phyloP scores from a whole-genome alignment of 257 asterid genomes.

The Primulina tabacum region DNA sequence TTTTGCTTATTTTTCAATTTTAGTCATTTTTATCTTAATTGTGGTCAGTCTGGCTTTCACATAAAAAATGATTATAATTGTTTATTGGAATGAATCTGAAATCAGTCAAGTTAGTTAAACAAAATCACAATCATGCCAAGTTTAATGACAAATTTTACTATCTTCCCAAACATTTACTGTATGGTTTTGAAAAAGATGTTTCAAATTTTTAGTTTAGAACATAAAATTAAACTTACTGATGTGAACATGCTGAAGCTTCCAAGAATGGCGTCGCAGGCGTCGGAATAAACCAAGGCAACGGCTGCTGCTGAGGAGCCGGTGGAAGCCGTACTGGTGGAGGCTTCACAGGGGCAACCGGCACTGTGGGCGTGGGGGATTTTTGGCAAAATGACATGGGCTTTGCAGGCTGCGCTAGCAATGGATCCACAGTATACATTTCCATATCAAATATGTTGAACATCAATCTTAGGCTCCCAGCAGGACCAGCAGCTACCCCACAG shows the following conservation, averaged over 20 bases:
- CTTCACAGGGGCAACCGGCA: slow-evolving; percentile 26
- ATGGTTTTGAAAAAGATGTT: too few species aligned
- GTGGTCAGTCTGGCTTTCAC: too few species aligned
- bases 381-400: slow-evolving; percentile 68
- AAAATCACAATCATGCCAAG: too few species aligned
- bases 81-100: too few species aligned
- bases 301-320: slow-evolving; percentile 21
- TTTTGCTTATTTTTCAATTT: too few species aligned
- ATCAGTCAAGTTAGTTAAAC: too few species aligned
- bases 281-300: slow-evolving; percentile 39
- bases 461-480: slow-evolving; percentile 40
- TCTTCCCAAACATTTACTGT: too few species aligned
- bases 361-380: slow-evolving; percentile 30
- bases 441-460: slow-evolving; percentile 60
- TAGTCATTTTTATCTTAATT: too few species aligned
- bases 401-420: slow-evolving; percentile 75
- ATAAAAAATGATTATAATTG: too few species aligned
- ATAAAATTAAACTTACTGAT: slow-evolving; percentile 49
- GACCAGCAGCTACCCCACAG: slow-evolving; percentile 69
- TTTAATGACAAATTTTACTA: too few species aligned
- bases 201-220: too few species aligned
- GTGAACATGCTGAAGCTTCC: slow-evolving; percentile 78
- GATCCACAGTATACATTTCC: slow-evolving; percentile 69
- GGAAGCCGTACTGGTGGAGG: slow-evolving; percentile 32
- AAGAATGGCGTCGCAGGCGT: slow-evolving; percentile 43